Evolutionary conservation across 805 yeast species (phyloP).

Genomic region (Ascoidea tarda): DNA sequence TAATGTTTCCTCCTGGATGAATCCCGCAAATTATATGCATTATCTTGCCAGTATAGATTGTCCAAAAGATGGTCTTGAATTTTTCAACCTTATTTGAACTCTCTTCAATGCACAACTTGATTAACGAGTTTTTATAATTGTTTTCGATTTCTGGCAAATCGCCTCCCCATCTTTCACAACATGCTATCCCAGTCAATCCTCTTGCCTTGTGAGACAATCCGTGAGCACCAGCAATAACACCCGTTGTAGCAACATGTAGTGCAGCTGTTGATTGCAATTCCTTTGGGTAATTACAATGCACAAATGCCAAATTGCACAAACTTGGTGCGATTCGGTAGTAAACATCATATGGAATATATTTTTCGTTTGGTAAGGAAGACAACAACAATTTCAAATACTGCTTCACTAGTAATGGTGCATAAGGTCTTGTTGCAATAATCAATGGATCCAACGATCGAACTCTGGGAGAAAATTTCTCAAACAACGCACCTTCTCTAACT

Average conservation of each 20-base stretch:
- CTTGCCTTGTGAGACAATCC: conserved; percentile 62
- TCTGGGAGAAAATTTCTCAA: conserved; percentile 41
- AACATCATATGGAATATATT: conserved; percentile 43
- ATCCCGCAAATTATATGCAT: conserved; percentile 73
- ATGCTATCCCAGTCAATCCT: conserved; percentile 57
- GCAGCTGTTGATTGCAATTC: conserved; percentile 69
- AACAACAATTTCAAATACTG: conserved; percentile 39
- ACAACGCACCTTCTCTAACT: conserved; percentile 62
- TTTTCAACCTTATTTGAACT: conserved; percentile 8
- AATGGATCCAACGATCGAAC: conserved; percentile 57
- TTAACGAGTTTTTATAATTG: conserved; percentile 28
- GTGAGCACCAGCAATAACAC: conserved; percentile 62
- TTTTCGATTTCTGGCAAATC: conserved; percentile 48
- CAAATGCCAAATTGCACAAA: conserved; percentile 59
- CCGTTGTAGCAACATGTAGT: conserved; percentile 56
- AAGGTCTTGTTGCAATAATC: conserved; percentile 53
- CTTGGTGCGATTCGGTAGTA: conserved; percentile 52
- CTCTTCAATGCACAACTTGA: conserved; percentile 31
- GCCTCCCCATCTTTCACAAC: conserved; percentile 76
- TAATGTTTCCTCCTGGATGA: conserved; percentile 67
- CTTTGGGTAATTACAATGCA: conserved; percentile 64
- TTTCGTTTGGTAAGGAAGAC: conserved; percentile 39
- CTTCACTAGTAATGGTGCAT: conserved; percentile 50
- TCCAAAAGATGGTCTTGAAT: conserved; percentile 50
- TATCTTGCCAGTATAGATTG: conserved; percentile 53